These are phyloP conservation scores for Basidioascus undulatus DNA, from an alignment of 768 basidiomycete species.

Conservation along the genomic window DNA sequence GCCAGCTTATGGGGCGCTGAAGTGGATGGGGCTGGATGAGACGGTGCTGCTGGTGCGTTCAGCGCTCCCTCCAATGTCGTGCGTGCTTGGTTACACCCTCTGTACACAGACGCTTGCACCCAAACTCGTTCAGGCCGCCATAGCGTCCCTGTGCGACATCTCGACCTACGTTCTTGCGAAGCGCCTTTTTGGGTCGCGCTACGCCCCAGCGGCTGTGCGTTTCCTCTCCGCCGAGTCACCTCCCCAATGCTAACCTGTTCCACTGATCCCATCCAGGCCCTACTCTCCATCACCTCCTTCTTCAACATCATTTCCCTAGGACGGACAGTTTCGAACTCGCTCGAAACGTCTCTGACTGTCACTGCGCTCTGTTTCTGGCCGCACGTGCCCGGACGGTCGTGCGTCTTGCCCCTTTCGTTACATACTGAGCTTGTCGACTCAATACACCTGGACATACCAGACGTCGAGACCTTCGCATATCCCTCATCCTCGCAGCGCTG, in stretches of 20 bases:
- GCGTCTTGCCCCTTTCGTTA: slow-evolving; percentile 2
- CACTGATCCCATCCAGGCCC: slow-evolving; percentile 25
- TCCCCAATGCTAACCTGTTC: background rate
- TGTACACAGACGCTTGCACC: slow-evolving; percentile 42
- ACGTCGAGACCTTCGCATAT: slow-evolving; percentile 8
- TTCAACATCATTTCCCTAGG: slow-evolving; percentile 68
- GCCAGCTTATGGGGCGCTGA: slow-evolving; percentile 49
- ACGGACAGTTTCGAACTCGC: slow-evolving; percentile 71
- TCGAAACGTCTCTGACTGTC: slow-evolving; percentile 66
- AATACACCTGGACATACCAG: background rate
- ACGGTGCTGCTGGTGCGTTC: slow-evolving; percentile 41
- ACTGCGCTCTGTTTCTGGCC: slow-evolving; percentile 53
- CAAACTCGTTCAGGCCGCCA: slow-evolving; percentile 41
- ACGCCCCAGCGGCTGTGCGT: slow-evolving; percentile 40
- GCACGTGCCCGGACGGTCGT: slow-evolving; percentile 10
- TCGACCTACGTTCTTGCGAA: slow-evolving; percentile 39
- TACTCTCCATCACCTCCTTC: slow-evolving; percentile 60
- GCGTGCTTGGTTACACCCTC: background rate
- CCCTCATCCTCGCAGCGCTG: slow-evolving; percentile 40
- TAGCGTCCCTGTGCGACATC: slow-evolving; percentile 63
- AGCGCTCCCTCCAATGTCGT: background rate
- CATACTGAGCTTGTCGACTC: background rate
- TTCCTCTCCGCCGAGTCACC: background rate
- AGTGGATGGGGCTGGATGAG: slow-evolving; percentile 29
- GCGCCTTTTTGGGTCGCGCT: slow-evolving; percentile 31